Evolutionary conservation across 2,329 filamentous ascomycete species (phyloP), one percentile per base, ranked within the genome.

Genomic region (Talaromyces sp.): DNA sequence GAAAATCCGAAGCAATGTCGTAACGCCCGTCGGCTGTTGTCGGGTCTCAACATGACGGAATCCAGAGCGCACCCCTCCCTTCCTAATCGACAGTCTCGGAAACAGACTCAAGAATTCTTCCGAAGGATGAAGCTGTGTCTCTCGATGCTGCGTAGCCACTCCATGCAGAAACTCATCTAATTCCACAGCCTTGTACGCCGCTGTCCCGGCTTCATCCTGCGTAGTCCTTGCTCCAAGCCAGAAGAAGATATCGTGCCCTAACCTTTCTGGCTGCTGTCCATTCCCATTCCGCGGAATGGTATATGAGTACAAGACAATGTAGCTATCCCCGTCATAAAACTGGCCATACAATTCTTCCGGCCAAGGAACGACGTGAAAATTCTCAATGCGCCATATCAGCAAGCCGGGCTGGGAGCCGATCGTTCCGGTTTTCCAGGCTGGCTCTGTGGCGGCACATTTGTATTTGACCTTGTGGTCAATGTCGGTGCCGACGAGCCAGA

Each of bases 151-250:
- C 2, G 78, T 83, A 0, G 85, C 85, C 0, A 77, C 73, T 2
- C 85, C 85, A 40, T 78, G 74, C 52, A 89, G 69, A 65, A 86
- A 87, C 70, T 88, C 85, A 64, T 88, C 86, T 15, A 89, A 76
- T 70, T 88, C 86, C 22, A 87, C 84, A 0, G 85, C 86, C 75
- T 88, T 89, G 74, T 89, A 82, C 1, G 86, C 85, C 0, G 86
- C 86, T 0, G 82, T 84, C 15, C 85, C 86, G 1, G 85, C 84
- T 72, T 89, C 86, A 62, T 88, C 86, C 72, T 87, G 84, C 2
- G 82, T 80, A 0, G 85, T 88, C 66, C 86, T 81, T 53, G 71
- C 76, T 4, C 86, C 86, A 0, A 88, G 78, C 85, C 85, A 89
- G 74, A 88, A 88, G 77, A 85, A 88, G 65, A 88, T 80, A 52